Conservation (phyloP, 768 basidiomycete species). For the Leccinum longicurvipes region DNA sequence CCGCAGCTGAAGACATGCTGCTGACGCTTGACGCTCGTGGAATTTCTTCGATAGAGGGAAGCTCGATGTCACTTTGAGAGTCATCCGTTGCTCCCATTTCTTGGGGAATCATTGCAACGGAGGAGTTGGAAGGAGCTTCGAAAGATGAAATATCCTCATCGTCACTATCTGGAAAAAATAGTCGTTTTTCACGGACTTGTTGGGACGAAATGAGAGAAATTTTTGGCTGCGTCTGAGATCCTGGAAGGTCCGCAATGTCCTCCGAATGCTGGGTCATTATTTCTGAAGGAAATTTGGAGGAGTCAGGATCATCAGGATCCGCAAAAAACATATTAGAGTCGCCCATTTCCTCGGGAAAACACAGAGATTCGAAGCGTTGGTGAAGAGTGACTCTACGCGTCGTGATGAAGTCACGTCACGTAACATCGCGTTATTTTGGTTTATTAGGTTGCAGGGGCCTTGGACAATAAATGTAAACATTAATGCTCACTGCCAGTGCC, state of each 20-base stretch:
- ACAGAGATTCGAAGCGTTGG: not conserved
- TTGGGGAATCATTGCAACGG: slow-evolving; percentile 19
- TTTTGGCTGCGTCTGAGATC: not conserved
- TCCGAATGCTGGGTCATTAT: slow-evolving; percentile 7
- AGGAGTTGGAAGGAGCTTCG: slow-evolving; percentile 1
- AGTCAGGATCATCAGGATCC: slow-evolving; percentile 50
- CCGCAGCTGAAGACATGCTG: slow-evolving; percentile 33
- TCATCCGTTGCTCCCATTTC: slow-evolving; percentile 34
- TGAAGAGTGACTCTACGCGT: not conserved
- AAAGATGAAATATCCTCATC: slow-evolving; percentile 35
- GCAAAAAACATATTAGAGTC: slow-evolving; percentile 51
- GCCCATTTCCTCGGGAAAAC: slow-evolving; percentile 11
- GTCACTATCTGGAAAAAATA: slow-evolving; percentile 44
- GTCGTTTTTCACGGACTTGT: slow-evolving; percentile 27
- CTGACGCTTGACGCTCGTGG: slow-evolving; percentile 42
- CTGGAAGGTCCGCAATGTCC: not conserved
- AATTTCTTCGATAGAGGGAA: slow-evolving; percentile 30
- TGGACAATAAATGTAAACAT: too few species aligned
- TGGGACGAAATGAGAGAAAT: slow-evolving; percentile 4
- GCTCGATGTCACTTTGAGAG: slow-evolving; percentile 34
- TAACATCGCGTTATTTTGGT: too few species aligned
- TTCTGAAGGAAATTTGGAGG: slow-evolving; percentile 6
- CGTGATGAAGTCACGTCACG: not conserved
- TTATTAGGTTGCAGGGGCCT: too few species aligned
- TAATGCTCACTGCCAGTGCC: too few species aligned